A percentile compares a stretch with the other conserved stretches of the same genome.
phyloP scores from a whole-genome alignment of 768 basidiomycete species.

The Coprinellus aureogranulatus region DNA sequence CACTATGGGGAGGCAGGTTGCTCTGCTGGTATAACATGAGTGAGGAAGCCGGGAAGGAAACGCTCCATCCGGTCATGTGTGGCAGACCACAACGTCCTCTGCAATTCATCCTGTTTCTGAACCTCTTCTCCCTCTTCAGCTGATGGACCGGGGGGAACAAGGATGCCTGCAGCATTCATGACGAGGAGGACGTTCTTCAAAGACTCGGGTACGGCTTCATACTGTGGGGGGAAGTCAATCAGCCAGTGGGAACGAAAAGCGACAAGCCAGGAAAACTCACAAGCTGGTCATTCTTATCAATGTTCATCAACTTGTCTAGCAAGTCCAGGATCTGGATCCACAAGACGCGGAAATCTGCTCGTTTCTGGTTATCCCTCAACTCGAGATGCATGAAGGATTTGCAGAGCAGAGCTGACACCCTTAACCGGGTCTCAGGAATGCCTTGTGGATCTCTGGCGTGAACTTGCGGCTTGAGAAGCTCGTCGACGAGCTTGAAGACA shows the following conservation, averaged over 20 bases:
- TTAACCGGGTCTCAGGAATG: constrained; percentile 86
- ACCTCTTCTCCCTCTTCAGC: constrained; percentile 39
- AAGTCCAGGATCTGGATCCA: constrained; percentile 91
- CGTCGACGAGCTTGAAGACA: constrained; percentile 89
- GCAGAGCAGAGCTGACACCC: constrained; percentile 87
- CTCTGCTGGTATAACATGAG: constrained; percentile 56
- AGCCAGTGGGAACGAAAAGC: too few species aligned
- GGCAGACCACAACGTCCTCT: constrained; percentile 75
- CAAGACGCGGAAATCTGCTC: constrained; percentile 64
- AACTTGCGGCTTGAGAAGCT: constrained; percentile 81
- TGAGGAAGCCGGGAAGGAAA: constrained; percentile 88
- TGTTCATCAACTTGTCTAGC: constrained; percentile 84
- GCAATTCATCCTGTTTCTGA: constrained; percentile 55
- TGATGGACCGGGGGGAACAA: constrained; percentile 43
- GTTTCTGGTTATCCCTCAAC: constrained; percentile 59
- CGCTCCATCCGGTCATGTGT: constrained; percentile 86
- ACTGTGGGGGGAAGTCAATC: too few species aligned
- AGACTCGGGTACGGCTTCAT: constrained; percentile 93
- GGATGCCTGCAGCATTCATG: constrained; percentile 85
- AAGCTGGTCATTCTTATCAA: constrained; percentile 81
- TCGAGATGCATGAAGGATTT: constrained; percentile 96
- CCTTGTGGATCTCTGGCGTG: constrained; percentile 77
- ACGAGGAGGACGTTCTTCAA: constrained; percentile 95
- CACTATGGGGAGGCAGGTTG: not conserved
- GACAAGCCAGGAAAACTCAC: too few species aligned